Percentiles rank a stretch among this genome's conserved stretches.
Conservation (phyloP, 495 filamentous ascomycete species). For the Amniculicola lignicola region DNA sequence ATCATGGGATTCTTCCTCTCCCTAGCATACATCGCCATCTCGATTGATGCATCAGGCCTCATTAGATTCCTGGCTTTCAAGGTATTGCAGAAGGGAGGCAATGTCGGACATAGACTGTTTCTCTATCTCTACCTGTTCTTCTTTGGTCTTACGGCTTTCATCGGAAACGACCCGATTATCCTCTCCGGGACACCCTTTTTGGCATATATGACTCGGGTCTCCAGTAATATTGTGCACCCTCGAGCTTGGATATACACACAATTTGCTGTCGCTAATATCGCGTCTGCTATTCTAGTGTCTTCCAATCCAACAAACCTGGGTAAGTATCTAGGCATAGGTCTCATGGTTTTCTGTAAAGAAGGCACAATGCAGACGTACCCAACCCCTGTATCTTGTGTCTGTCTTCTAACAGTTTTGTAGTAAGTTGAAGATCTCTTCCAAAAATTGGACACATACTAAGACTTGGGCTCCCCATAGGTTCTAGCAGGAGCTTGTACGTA, state of each 20-base stretch:
- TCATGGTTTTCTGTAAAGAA: too few species aligned
- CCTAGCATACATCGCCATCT: constrained; percentile 70
- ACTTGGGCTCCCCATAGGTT: too few species aligned
- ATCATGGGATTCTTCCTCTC: constrained; percentile 69
- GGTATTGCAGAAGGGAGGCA: constrained; percentile 62
- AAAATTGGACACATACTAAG: too few species aligned
- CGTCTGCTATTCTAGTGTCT: constrained; percentile 65
- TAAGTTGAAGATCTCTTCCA: too few species aligned
- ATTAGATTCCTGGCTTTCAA: constrained; percentile 65
- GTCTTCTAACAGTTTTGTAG: too few species aligned
- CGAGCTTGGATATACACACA: constrained; percentile 68
- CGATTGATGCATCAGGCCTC: constrained; percentile 65
- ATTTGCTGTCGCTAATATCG: constrained; percentile 65
- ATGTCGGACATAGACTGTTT: constrained; percentile 58
- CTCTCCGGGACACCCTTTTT: constrained; percentile 66
- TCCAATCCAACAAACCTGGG: constrained; percentile 70
- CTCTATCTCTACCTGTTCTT: constrained; percentile 69
- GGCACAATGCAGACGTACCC: too few species aligned
- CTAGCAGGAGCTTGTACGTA: too few species aligned
- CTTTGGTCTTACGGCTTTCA: constrained; percentile 60
- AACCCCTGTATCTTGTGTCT: too few species aligned
- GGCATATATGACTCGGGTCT: constrained; percentile 68
- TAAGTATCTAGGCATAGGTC: too few species aligned
- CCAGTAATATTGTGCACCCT: constrained; percentile 63
- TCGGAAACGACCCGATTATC: constrained; percentile 69